Evolutionary conservation across 1,284 basidiomycete species (phyloP), one percentile per base, ranked within the genome.

Genomic region (Sporisorium iseilematis-ciliati): DNA sequence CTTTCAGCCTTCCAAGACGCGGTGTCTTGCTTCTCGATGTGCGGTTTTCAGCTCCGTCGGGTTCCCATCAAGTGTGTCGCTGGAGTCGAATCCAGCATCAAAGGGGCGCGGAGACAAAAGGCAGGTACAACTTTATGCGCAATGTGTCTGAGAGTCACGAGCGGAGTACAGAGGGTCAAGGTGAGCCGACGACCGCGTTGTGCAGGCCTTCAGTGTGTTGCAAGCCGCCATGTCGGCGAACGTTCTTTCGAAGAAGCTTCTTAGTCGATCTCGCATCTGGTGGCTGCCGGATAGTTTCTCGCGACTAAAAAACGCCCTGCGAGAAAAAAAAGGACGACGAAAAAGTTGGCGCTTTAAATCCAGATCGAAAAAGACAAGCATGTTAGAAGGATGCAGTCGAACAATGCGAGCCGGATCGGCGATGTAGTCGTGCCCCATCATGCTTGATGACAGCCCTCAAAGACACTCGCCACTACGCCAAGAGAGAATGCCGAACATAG

Each of bases 241-340:
- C 16, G 33, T 51, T 51, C 49, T 51, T 51, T 11, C 11, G 6
- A 12, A 51, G 33, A 51, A 51, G n/a, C 31, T 51, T 38, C 21
- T 33, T 31, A 18, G 21, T 20, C 11, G 10, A 26, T 43, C n/a
- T 43, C 18, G 48, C n/a, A n/a, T n/a, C n/a, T 29, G 48, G 26
- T 29, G 5, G 6, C 29, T 16, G 26, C 48, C 48, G 26, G 20
- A 49, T 29, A n/a, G 45, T 12, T 25, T 46, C n/a, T n/a, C n/a
- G 3, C 4, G 11, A 46, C 23, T n/a, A 49, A 14, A 29, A 31
- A 20, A 26, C 46, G 18, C 41, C 11, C 31, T 11, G n/a, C 4
- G 46, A 26, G 7, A 49, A 35, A 23, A 35, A 38, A 51, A 38
- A 16, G 5, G 11, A 10, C 16, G 8, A 2, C 1, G 7, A 14